Percentiles rank a stretch among this genome's conserved stretches.
Conservation (phyloP, 306 rosid genomes). For the Pterocarpus santalinus region DNA sequence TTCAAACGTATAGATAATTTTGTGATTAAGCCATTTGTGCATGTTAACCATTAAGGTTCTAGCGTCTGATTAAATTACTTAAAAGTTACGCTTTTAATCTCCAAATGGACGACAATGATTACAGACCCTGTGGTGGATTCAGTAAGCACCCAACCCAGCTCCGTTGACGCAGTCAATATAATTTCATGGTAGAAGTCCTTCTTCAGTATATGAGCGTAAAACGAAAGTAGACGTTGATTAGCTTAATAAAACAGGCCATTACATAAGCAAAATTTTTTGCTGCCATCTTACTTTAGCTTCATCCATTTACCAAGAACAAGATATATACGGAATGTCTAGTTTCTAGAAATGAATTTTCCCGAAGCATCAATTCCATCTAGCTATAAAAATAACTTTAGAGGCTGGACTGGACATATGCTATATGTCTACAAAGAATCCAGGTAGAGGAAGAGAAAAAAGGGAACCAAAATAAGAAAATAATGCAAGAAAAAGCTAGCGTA, state of each 20-base stretch:
- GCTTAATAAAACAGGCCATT: not conserved
- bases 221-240: not conserved
- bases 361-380: conserved; percentile 40
- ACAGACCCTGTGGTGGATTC: no score
- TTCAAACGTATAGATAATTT: no score
- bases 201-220: not conserved
- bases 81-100: no score
- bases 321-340: not conserved
- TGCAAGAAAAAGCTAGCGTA: conserved; percentile 7
- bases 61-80: no score
- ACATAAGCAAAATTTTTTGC: not conserved
- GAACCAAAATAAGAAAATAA: not conserved
- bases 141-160: no score
- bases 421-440: conserved; percentile 15
- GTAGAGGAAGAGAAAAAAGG: not conserved
- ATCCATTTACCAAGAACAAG: not conserved
- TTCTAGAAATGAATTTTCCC: not conserved
- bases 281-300: not conserved
- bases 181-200: not conserved
- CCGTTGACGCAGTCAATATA: not conserved
- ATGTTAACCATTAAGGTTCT: no score
- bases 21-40: no score
- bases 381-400: conserved; percentile 15
- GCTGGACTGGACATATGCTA: conserved; percentile 32
- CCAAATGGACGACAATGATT: no score